These are phyloP conservation scores for Pyropia yezoensis DNA, from an alignment of 23 red algal genomes.

Conservation along the genomic window DNA sequence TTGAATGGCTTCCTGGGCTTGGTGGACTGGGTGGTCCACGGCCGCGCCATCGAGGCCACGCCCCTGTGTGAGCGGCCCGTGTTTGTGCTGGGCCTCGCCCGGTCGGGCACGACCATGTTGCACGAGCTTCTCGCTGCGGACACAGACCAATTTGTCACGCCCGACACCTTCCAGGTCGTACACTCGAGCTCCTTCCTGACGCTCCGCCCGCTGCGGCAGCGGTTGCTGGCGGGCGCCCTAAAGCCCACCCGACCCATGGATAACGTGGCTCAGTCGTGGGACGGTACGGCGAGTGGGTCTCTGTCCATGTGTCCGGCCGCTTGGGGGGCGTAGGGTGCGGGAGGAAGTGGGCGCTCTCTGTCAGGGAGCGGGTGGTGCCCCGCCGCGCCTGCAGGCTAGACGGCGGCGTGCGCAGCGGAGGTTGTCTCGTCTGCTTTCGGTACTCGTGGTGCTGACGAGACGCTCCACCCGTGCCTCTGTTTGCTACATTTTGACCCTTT, in stretches of 20 bases:
- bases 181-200: background rate
- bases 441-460: no score
- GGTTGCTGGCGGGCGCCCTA: background rate
- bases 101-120: conserved; percentile 1
- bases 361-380: no score
- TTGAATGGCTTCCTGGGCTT: no score
- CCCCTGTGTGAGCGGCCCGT: background rate
- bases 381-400: no score
- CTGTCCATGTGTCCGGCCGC: no score
- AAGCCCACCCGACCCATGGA: conserved; percentile 2
- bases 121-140: background rate
- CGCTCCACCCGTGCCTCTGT: no score
- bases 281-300: no score
- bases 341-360: no score
- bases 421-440: no score
- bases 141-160: background rate
- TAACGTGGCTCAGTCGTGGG: background rate
- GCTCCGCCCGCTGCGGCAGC: background rate
- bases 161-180: background rate
- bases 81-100: background rate
- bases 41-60: background rate
- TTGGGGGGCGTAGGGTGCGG: no score
- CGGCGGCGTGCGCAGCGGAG: no score
- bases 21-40: background rate
- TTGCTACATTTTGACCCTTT: no score